phyloP scores from a whole-genome alignment of 257 asterid species.

The Nicotiana noctiflora region DNA sequence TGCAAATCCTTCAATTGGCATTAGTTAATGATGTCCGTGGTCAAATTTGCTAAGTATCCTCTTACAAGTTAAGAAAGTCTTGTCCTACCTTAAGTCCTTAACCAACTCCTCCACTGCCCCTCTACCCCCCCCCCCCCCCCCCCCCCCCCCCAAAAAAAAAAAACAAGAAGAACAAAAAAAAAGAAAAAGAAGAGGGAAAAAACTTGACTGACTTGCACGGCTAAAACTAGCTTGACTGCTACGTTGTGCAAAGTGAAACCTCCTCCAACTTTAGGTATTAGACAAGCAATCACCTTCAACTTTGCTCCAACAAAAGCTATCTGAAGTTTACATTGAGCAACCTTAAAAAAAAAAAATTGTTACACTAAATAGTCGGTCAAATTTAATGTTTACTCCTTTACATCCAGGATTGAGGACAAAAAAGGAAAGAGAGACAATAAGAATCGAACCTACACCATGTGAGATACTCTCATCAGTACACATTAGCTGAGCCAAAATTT shows the following conservation, averaged over 20 bases:
- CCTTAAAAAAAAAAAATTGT: too few relatives aligned
- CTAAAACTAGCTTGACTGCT: constrained; percentile 4
- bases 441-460: too few relatives aligned
- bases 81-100: constrained; percentile 10
- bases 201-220: not conserved
- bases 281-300: not conserved
- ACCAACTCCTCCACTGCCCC: not conserved
- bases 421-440: too few relatives aligned
- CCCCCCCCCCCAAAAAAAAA: not conserved
- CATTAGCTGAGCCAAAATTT: too few relatives aligned
- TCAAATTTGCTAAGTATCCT: not conserved
- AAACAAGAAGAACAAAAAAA: not conserved
- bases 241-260: constrained; percentile 7
- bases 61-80: not conserved
- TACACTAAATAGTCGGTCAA: too few relatives aligned
- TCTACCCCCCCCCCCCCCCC: not conserved
- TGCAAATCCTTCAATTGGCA: not conserved
- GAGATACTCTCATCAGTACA: too few relatives aligned
- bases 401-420: too few relatives aligned
- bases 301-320: not conserved
- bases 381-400: too few relatives aligned
- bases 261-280: not conserved
- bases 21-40: not conserved
- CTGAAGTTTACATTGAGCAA: not conserved
- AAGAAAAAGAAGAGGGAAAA: not conserved